These are phyloP conservation scores for Mycena citricolor DNA, from an alignment of 1,284 basidiomycete species.

Conservation along the genomic window DNA sequence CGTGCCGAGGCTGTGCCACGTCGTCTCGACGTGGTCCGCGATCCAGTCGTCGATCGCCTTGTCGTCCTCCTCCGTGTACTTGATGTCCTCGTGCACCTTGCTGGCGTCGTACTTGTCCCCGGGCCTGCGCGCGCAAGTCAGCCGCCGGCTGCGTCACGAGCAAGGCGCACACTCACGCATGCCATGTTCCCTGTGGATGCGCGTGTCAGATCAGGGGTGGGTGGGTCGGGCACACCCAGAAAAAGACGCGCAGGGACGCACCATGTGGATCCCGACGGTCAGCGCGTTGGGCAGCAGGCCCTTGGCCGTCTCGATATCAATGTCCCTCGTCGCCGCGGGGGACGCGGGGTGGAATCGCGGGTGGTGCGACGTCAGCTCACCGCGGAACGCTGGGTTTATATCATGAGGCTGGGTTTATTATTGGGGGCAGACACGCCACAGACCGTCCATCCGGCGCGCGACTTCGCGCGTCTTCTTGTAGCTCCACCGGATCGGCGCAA, in stretches of 20 bases:
- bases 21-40: constrained; percentile 70
- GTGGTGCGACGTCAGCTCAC: constrained; percentile 70
- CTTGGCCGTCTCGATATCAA: constrained; percentile 69
- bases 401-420: background rate
- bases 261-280: constrained; percentile 74
- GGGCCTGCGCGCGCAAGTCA: constrained; percentile 33
- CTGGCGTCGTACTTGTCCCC: constrained; percentile 51
- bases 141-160: background rate
- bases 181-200: constrained; percentile 54
- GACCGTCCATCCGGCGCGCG: constrained; percentile 71
- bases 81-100: constrained; percentile 65
- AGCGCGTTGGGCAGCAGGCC: constrained; percentile 58
- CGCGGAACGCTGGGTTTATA: constrained; percentile 53
- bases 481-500: constrained; percentile 73
- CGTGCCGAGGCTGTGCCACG: constrained; percentile 70
- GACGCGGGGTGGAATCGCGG: constrained; percentile 73
- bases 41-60: constrained; percentile 71
- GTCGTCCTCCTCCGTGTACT: constrained; percentile 65
- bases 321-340: constrained; percentile 56
- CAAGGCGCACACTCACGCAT: constrained; percentile 32
- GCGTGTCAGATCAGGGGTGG: too few species aligned
- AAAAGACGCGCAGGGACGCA: constrained; percentile 27
- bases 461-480: constrained; percentile 75
- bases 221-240: too few species aligned
- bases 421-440: constrained; percentile 7